These are phyloP conservation scores for Plasmopara muralis DNA, from an alignment of 352 stramenopile species.

Conservation along the genomic window DNA sequence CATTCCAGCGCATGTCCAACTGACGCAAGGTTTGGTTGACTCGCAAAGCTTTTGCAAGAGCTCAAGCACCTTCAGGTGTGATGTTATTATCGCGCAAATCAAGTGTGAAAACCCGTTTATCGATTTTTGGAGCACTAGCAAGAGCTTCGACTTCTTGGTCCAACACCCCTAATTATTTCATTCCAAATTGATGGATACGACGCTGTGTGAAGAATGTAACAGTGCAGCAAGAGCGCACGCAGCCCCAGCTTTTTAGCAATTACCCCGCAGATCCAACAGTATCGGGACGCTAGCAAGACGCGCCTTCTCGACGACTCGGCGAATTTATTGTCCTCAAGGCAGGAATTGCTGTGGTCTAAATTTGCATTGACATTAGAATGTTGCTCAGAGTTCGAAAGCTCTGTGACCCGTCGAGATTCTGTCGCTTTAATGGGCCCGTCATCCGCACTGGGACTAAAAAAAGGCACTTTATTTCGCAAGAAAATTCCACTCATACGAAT, in stretches of 20 bases:
- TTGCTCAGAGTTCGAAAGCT: too few relatives aligned
- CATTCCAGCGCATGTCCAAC: constrained; percentile 12
- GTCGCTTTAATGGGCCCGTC: too few relatives aligned
- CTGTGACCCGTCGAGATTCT: too few relatives aligned
- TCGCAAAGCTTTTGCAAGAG: constrained; percentile 35
- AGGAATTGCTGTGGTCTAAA: constrained; percentile 71
- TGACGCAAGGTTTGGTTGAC: constrained; percentile 40
- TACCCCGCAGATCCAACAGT: constrained; percentile 57
- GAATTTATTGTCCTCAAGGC: constrained; percentile 64
- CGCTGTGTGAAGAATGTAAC: constrained; percentile 40
- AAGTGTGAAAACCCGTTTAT: constrained; percentile 54
- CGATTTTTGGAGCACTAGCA: constrained; percentile 49
- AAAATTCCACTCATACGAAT: too few relatives aligned
- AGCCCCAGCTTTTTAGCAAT: constrained; percentile 62
- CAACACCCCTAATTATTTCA: constrained; percentile 79
- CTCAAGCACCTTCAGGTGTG: constrained; percentile 44
- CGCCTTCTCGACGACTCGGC: constrained; percentile 29
- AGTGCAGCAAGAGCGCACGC: constrained; percentile 25
- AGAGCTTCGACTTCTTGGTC: constrained; percentile 63
- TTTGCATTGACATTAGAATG: constrained; percentile 2
- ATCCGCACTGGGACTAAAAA: too few relatives aligned
- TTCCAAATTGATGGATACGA: constrained; percentile 59
- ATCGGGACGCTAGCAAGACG: constrained; percentile 34
- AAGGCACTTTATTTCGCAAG: too few relatives aligned
- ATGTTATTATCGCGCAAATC: constrained; percentile 74